Evolutionary conservation across 495 filamentous ascomycete species (phyloP), one percentile per base, ranked within the genome.

Genomic region (Cladorrhinum samala): DNA sequence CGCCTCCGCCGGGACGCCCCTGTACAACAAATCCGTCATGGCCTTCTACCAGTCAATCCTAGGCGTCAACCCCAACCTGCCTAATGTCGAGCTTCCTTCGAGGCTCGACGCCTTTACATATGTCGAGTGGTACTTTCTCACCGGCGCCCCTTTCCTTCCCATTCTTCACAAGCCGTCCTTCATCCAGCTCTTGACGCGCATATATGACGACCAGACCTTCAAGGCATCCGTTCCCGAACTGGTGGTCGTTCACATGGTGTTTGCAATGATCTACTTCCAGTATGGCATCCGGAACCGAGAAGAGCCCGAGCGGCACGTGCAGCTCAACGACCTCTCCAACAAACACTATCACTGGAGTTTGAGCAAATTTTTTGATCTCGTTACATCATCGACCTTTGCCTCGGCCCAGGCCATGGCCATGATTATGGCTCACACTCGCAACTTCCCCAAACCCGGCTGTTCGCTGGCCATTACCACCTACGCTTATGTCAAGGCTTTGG

Each of bases 391-490:
- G 52, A 76, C 74, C 0, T 60, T 88, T 17, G 75, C 84, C 38
- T 80, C 85, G 54, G 65, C 90, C 3, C 87, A 90, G 60, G 88
- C 87, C 3, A 55, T 91, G 49, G 72, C 81, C 16, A 71, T 91
- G 69, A 80, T 92, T 44, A 80, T 78, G 43, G 60, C 75, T 8
- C 85, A 90, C 64, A 76, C 87, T 1, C 80, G 88, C 46, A 83
- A 79, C 56, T 86, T 89, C 49, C 86, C 88, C n/a, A 88, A 89
- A 58, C 87, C 88, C 21, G 86, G 83, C 20, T 83, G 84, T 47
- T 83, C 83, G 19, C 83, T 79, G 72, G 76, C 83, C 53, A 70
- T 88, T 38, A 78, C 78, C 30, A 76, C 74, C 49, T 77, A 76
- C 41, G 79, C 84, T 8, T 69, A 88, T 20, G 72, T 76, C 30